A percentile compares a stretch with the other conserved stretches of the same genome.
These are phyloP conservation scores for Fusarium sp. DNA, from an alignment of 2,329 filamentous ascomycete species.

Conservation along the genomic window DNA sequence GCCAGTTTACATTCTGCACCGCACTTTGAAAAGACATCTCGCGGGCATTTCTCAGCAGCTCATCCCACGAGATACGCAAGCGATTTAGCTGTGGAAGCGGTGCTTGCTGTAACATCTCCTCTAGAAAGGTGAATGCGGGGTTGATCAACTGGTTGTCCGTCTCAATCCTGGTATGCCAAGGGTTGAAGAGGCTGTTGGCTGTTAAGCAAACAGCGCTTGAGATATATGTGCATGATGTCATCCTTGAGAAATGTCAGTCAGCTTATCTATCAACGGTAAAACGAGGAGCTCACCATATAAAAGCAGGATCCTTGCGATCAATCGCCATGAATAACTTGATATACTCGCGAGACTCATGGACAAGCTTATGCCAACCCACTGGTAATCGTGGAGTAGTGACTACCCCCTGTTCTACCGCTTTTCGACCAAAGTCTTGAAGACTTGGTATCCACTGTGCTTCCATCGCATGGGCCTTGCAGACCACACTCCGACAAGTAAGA, in stretches of 20 bases:
- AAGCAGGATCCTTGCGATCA: neutral
- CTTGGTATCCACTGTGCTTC: neutral
- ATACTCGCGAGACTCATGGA: conserved; percentile 6
- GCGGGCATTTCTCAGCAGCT: neutral
- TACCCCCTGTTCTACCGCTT: accelerated
- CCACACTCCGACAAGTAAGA: neutral
- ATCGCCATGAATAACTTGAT: conserved; percentile 6
- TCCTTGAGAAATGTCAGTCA: neutral
- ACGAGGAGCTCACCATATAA: neutral
- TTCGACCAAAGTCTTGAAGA: neutral
- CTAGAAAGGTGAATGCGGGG: neutral
- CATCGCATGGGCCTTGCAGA: conserved; percentile 1
- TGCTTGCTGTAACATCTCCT: neutral
- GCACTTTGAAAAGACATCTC: neutral
- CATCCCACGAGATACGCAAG: neutral
- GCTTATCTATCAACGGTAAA: too few species aligned
- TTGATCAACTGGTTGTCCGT: neutral
- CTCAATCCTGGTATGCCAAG: neutral
- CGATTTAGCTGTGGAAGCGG: neutral
- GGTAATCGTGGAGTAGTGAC: neutral
- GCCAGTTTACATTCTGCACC: neutral
- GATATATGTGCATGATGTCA: conserved; percentile 7
- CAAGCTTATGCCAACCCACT: conserved; percentile 13
- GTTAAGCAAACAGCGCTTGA: neutral
- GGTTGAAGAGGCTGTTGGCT: conserved; percentile 2